phyloP scores from a whole-genome alignment of 163 green algal species.

The Scenedesmus sp. region DNA sequence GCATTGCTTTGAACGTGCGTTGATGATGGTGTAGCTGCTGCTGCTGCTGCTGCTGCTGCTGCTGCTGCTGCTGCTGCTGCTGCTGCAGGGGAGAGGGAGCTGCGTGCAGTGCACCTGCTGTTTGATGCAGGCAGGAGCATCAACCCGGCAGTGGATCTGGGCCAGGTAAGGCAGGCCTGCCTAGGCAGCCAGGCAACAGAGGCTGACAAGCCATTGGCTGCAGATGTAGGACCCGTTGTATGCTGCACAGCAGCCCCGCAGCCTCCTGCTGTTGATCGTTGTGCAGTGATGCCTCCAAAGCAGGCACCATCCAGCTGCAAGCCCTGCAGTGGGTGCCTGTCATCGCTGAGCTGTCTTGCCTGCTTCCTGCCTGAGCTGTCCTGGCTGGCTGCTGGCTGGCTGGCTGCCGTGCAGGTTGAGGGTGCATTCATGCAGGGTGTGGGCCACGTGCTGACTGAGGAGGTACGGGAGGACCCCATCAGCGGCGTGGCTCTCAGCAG shows the following conservation, averaged over 20 bases:
- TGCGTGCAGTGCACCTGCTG: conserved; percentile 75
- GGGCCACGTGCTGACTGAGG: conserved; percentile 72
- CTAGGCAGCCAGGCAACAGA: not conserved
- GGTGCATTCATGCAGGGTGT: conserved; percentile 80
- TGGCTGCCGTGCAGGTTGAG: conserved; percentile 74
- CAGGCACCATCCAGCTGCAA: not conserved
- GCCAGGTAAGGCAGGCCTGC: conserved; percentile 66
- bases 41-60: too few relatives aligned
- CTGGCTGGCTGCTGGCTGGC: conserved; percentile 11
- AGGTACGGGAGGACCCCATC: conserved; percentile 62
- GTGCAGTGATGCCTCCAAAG: too few relatives aligned
- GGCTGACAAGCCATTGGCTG: not conserved
- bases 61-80: not conserved
- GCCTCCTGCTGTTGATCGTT: too few relatives aligned
- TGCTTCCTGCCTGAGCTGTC: too few relatives aligned
- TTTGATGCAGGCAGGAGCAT: conserved; percentile 74
- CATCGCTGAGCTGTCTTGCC: not conserved
- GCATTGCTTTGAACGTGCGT: not conserved
- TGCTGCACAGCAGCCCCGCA: not conserved
- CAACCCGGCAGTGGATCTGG: conserved; percentile 83
- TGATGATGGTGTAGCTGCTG: too few relatives aligned
- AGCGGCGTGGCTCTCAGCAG: conserved; percentile 55
- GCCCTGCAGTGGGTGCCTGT: not conserved
- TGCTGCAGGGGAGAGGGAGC: conserved; percentile 64
- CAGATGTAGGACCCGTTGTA: not conserved